phyloP scores from a whole-genome alignment of 768 basidiomycete genomes.

The Gymnopilus dilepis region DNA sequence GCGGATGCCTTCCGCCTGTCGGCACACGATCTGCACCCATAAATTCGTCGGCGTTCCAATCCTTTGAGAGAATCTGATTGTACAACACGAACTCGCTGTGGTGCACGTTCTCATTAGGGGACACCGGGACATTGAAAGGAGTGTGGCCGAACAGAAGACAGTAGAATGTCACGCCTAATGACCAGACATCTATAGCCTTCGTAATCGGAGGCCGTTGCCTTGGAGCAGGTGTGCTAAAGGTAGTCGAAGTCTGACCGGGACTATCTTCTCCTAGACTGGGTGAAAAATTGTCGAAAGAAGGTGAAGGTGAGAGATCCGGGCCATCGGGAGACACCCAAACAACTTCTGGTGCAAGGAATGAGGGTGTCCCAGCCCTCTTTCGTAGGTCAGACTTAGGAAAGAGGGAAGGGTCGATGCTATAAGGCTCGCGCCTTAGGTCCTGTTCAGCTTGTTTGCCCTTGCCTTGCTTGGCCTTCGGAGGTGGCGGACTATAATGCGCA shows the following conservation, averaged over 20 bases:
- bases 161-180: constrained; percentile 51
- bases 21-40: constrained; percentile 43
- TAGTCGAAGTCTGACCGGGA: constrained; percentile 18
- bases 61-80: constrained; percentile 45
- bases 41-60: constrained; percentile 42
- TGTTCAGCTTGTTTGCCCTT: constrained; percentile 20
- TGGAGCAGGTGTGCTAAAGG: constrained; percentile 23
- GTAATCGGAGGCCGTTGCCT: constrained; percentile 45
- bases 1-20: constrained; percentile 42
- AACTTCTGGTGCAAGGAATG: constrained; percentile 51
- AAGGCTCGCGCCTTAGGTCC: constrained; percentile 11
- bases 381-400: constrained; percentile 44
- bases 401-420: constrained; percentile 34
- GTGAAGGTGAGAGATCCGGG: constrained; percentile 21
- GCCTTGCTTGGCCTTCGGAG: constrained; percentile 6
- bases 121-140: constrained; percentile 43
- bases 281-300: constrained; percentile 29
- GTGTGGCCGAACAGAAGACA: constrained; percentile 51
- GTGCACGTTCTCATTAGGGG: constrained; percentile 39
- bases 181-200: constrained; percentile 53
- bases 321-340: constrained; percentile 44
- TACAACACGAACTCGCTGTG: constrained; percentile 46
- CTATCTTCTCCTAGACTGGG: constrained; percentile 6
- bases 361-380: constrained; percentile 47
- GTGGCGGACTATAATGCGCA: constrained; percentile 37